Conservation (phyloP, 345 rosid species). For the Lagerstroemia speciosa region DNA sequence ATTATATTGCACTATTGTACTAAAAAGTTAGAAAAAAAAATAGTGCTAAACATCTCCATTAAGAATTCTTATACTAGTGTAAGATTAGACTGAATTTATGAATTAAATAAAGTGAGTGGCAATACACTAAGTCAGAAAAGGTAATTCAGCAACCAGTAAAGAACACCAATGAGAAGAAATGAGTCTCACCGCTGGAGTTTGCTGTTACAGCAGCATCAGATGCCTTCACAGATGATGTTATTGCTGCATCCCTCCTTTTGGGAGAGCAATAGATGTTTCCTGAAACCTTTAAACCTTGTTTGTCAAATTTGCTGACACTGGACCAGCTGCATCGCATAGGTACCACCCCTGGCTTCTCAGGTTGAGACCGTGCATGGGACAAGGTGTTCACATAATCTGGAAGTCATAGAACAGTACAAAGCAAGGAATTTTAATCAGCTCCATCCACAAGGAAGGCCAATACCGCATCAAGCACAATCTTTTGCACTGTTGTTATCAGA, state of each 20-base stretch:
- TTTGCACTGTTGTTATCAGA: background rate
- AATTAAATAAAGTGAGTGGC: background rate
- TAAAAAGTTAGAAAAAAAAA: background rate
- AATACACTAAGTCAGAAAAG: background rate
- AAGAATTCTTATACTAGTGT: background rate
- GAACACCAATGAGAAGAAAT: background rate
- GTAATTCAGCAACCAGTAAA: background rate
- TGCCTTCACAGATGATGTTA: constrained; percentile 33
- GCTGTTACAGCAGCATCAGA: constrained; percentile 35
- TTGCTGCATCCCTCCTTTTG: constrained; percentile 15
- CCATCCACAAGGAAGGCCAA: background rate
- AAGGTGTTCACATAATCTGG: constrained; percentile 33
- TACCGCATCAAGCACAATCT: background rate
- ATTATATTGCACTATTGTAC: background rate
- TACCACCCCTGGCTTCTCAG: constrained; percentile 21
- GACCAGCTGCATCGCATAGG: constrained; percentile 21
- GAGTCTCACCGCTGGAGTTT: constrained; percentile 46
- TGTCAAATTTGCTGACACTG: constrained; percentile 20
- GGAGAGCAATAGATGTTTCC: constrained; percentile 17
- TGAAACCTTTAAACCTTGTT: constrained; percentile 19
- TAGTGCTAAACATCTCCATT: background rate
- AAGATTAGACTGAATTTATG: background rate
- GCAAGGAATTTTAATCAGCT: background rate
- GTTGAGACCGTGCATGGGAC: constrained; percentile 11
- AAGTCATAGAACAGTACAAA: background rate